Percentiles rank a stretch among this genome's conserved stretches.
Evolutionary conservation across 352 stramenopile genomes (phyloP).

Genomic region (Phytophthora macrochlamydospora): DNA sequence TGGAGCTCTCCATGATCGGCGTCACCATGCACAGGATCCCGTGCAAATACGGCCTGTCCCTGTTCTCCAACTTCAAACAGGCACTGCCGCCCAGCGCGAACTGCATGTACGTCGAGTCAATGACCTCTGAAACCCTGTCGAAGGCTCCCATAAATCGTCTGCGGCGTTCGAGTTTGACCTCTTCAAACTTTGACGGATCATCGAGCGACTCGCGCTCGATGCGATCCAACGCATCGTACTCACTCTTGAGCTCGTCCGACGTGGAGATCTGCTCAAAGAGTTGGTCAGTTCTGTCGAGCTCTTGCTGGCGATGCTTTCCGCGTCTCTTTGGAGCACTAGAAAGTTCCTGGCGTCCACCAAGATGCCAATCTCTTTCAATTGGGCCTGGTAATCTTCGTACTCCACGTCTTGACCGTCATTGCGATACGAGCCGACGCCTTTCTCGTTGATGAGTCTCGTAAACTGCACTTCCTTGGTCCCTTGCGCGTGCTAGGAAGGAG

Average conservation of each 20-base stretch:
- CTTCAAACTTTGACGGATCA: slow-evolving; percentile 72
- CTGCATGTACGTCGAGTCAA: slow-evolving; percentile 97
- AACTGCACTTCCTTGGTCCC: slow-evolving; percentile 85
- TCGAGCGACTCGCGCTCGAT: slow-evolving; percentile 72
- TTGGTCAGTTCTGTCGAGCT: slow-evolving; percentile 95
- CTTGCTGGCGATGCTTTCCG: slow-evolving; percentile 97
- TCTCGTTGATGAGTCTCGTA: slow-evolving; percentile 92
- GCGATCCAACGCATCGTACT: slow-evolving; percentile 85
- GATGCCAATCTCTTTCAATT: slow-evolving; percentile 96
- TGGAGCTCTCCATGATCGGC: slow-evolving; percentile 99
- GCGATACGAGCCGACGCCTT: slow-evolving; percentile 88
- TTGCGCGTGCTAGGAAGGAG: slow-evolving; percentile 29
- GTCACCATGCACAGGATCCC: slow-evolving; percentile 99
- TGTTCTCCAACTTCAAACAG: slow-evolving; percentile 87
- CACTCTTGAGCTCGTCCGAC: slow-evolving; percentile 80
- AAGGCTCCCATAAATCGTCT: slow-evolving; percentile 95
- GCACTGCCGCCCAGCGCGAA: slow-evolving; percentile 93
- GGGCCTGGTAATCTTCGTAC: slow-evolving; percentile 93
- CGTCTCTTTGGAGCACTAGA: slow-evolving; percentile 99
- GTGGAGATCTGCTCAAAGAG: slow-evolving; percentile 97
- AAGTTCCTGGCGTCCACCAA: slow-evolving; percentile 99
- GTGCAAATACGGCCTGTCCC: slow-evolving; percentile 96
- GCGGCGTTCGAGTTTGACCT: slow-evolving; percentile 71
- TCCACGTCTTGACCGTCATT: slow-evolving; percentile 80
- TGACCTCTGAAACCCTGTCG: slow-evolving; percentile 90